Percentiles rank a stretch among this genome's conserved stretches.
phyloP scores from a whole-genome alignment of 306 rosid species.

The Myrica gale region DNA sequence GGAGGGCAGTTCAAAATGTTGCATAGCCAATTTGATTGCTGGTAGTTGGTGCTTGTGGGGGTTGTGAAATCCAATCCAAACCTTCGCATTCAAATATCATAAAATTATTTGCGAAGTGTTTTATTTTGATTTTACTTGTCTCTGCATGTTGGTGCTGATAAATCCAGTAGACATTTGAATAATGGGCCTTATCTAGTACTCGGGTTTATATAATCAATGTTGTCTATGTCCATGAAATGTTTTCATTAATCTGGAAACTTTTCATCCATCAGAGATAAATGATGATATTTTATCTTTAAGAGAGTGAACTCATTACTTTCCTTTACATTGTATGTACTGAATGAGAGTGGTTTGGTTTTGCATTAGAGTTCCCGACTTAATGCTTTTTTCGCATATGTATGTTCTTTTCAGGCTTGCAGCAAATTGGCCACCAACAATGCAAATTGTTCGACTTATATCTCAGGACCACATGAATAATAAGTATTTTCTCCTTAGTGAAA shows the following conservation, averaged over 20 bases:
- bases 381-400: neutral
- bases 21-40: too few relatives aligned
- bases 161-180: too few relatives aligned
- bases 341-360: neutral
- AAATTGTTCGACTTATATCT: constrained; percentile 89
- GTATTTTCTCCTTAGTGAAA: constrained; percentile 41
- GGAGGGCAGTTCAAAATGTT: too few relatives aligned
- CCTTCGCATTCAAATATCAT: too few relatives aligned
- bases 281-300: neutral
- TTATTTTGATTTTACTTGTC: too few relatives aligned
- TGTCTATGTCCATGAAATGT: too few relatives aligned
- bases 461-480: constrained; percentile 97
- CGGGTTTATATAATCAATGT: too few relatives aligned
- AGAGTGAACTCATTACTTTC: neutral
- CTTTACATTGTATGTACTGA: neutral
- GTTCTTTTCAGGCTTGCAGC: constrained; percentile 84
- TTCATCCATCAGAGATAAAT: neutral
- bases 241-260: neutral
- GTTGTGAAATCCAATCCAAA: too few relatives aligned
- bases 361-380: neutral
- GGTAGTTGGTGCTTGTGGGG: too few relatives aligned
- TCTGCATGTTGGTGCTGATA: too few relatives aligned
- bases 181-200: too few relatives aligned
- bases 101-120: too few relatives aligned
- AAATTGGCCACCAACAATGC: constrained; percentile 92